Base-by-base conservation (phyloP, 192 early-diverging fungal species). In the Tieghemiomyces parasiticus region DNA sequence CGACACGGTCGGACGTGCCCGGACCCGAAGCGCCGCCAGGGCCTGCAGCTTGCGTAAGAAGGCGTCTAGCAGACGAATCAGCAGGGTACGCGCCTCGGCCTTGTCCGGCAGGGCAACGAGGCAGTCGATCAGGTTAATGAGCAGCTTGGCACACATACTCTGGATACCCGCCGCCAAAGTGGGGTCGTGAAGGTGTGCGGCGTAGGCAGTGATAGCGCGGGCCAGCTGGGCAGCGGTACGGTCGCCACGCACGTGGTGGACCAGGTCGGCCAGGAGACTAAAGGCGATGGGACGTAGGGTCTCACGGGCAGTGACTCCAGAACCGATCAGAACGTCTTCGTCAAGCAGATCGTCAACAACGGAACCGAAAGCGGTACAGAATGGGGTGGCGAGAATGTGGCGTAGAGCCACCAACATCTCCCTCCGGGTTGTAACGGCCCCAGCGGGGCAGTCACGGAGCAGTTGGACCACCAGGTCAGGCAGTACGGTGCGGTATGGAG, bases 381-480 rank as follows among this genome's bases (percentile, higher is more conserved):
- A 90, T 16, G 93, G 91, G 0, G 93, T 96, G 4, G 88, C 90
- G 61, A 94, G 81, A 59, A 99, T 91, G 58, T 95, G 91, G 22
- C 94, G 78, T 2, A 91, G 91, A 4, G 95, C 94, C 26, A 96
- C 90, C 34, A 99, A 71, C 52, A 99, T 75, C 63, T 99, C 96
- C 74, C 96, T 97, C 75, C 95, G 74, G 10, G 88, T 95, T 3
- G 84, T 84, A 1, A 90, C 88, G 2, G 91, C 83, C 60, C 97
- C 96, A 6, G 91, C 83, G 1, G 96, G 96, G 67, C 92, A 97
- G 47, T 90, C 85, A 51, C 91, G 84, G 70, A 99, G 73, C 22
- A 99, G 71, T 9, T 83, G 77, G 35, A 97, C 78, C 1, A 96
- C 89, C 61, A 92, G 83, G 22, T 90, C 82, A 1, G 96, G 92